Conservation (phyloP, 768 basidiomycete species). For the Hericium rajendrae region DNA sequence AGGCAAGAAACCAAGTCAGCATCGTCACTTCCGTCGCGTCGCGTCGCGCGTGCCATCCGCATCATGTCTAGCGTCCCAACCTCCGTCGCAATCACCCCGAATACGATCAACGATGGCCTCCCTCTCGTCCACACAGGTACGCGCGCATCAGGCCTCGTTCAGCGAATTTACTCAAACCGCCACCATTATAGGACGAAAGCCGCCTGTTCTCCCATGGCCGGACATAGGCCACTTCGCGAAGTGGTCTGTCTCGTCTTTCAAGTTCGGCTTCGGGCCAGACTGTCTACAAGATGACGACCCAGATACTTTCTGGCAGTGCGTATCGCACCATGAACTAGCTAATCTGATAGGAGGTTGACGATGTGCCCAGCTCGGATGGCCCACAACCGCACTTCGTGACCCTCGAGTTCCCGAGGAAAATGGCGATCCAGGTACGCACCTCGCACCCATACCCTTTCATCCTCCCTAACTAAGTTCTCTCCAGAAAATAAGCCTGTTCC, state of each 20-base stretch:
- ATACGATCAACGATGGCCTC: slow-evolving; percentile 22
- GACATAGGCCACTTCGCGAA: slow-evolving; percentile 83
- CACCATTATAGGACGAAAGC: slow-evolving; percentile 23
- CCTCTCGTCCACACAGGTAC: slow-evolving; percentile 31
- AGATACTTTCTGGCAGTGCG: slow-evolving; percentile 97
- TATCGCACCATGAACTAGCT: slow-evolving; percentile 6
- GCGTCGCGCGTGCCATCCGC: neutral
- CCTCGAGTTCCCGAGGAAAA: slow-evolving; percentile 83
- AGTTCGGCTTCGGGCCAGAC: slow-evolving; percentile 93
- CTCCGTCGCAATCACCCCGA: neutral
- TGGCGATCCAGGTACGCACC: slow-evolving; percentile 69
- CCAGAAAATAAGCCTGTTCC: slow-evolving; percentile 81
- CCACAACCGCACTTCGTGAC: slow-evolving; percentile 97
- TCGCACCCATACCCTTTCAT: neutral
- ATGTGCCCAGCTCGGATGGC: slow-evolving; percentile 64
- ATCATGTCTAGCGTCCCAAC: neutral
- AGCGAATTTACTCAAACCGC: neutral
- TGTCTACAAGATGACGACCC: slow-evolving; percentile 83
- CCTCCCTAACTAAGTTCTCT: neutral
- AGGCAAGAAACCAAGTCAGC: no score
- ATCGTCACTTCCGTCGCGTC: no score
- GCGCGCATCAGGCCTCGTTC: neutral
- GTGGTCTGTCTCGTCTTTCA: slow-evolving; percentile 95
- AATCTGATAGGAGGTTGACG: no score
- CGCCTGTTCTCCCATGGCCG: slow-evolving; percentile 58